These are phyloP conservation scores for Pulveroboletus ravenelii DNA, from an alignment of 768 basidiomycete species.

Conservation along the genomic window DNA sequence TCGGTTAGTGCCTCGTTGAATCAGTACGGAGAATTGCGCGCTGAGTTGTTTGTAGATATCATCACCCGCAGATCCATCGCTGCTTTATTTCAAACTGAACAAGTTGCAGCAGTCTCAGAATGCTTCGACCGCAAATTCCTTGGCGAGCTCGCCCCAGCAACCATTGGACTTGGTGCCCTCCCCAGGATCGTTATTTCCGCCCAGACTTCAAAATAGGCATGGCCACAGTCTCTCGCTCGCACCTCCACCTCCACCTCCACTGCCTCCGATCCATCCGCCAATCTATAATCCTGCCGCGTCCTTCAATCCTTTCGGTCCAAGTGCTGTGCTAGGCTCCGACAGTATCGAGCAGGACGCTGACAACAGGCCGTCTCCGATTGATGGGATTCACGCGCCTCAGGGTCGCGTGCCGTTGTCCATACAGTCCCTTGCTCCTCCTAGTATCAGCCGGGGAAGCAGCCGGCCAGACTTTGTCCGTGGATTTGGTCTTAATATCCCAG, in stretches of 20 bases:
- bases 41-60: conserved; percentile 55
- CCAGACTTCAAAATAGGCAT: conserved; percentile 52
- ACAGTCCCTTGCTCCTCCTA: conserved; percentile 43
- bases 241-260: conserved; percentile 49
- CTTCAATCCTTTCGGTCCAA: conserved; percentile 64
- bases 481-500: conserved; percentile 76
- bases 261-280: conserved; percentile 32
- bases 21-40: conserved; percentile 13
- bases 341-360: conserved; percentile 32
- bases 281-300: conserved; percentile 36
- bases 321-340: conserved; percentile 51
- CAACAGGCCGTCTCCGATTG: conserved; percentile 21
- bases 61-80: conserved; percentile 82
- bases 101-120: conserved; percentile 73
- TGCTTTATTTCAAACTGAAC: conserved; percentile 78
- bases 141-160: conserved; percentile 63
- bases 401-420: conserved; percentile 47
- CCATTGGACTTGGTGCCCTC: conserved; percentile 51
- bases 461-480: conserved; percentile 73
- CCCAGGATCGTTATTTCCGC: conserved; percentile 36
- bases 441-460: conserved; percentile 42
- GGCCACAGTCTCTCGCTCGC: conserved; percentile 73
- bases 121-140: conserved; percentile 46
- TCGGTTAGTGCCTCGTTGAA: conserved; percentile 53
- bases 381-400: conserved; percentile 49